Percentiles rank a stretch among this genome's conserved stretches.
Evolutionary conservation across 148 eudicot species (phyloP).

Genomic region (Fagopyrum esculentum): DNA sequence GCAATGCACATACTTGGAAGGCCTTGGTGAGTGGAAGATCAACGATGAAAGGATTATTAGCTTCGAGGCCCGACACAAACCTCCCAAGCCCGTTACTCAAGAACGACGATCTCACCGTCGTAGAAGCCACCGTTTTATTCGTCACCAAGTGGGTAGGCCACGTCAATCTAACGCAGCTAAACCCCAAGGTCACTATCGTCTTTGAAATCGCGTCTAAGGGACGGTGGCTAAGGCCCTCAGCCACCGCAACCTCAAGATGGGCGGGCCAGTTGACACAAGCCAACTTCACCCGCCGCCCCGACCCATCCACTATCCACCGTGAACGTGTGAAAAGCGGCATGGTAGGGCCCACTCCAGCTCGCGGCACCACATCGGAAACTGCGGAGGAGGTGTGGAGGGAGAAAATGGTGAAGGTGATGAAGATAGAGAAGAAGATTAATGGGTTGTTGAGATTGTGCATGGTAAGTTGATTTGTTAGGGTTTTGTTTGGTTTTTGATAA

Average conservation of each 20-base stretch:
- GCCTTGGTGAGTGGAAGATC: slow-evolving; percentile 57
- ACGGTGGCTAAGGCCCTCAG: slow-evolving; percentile 13
- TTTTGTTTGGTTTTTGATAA: not conserved
- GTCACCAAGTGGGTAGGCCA: slow-evolving; percentile 75
- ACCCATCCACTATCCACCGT: slow-evolving; percentile 5
- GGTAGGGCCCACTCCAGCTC: not conserved
- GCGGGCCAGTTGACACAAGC: slow-evolving; percentile 14
- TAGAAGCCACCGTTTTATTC: slow-evolving; percentile 38
- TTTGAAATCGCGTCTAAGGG: slow-evolving; percentile 48
- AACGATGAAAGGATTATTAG: slow-evolving; percentile 59
- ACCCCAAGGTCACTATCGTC: slow-evolving; percentile 48
- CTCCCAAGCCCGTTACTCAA: slow-evolving; percentile 33
- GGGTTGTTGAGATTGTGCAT: not conserved
- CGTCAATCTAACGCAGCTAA: slow-evolving; percentile 86
- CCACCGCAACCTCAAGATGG: slow-evolving; percentile 9
- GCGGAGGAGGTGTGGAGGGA: not conserved
- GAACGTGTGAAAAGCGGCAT: not conserved
- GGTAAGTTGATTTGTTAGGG: not conserved
- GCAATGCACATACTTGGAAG: slow-evolving; percentile 46
- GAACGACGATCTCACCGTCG: slow-evolving; percentile 56
- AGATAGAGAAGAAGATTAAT: not conserved
- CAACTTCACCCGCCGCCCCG: slow-evolving; percentile 6
- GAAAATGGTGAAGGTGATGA: not conserved
- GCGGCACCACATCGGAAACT: not conserved
- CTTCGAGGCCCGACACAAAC: slow-evolving; percentile 46